Evolutionary conservation across 192 early-diverging fungal species (phyloP).

Genomic region (Rhizoclosmatium globosum): DNA sequence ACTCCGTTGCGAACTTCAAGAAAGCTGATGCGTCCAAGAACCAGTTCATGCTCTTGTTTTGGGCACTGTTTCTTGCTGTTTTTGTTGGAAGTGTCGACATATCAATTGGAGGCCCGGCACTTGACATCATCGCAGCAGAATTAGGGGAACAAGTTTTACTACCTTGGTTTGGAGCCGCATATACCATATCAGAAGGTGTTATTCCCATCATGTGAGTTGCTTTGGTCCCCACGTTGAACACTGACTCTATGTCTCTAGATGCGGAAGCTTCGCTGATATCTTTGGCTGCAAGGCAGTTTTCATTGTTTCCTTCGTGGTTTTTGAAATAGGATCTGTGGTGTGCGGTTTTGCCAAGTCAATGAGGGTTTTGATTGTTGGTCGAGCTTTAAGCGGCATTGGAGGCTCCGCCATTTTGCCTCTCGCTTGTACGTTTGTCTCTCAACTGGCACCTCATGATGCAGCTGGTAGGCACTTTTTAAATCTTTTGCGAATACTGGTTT

Average conservation of each 20-base stretch:
- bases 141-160: conserved; percentile 60
- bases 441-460: background rate
- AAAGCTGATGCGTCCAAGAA: too few species aligned
- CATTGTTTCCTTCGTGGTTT: conserved; percentile 73
- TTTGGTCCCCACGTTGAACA: background rate
- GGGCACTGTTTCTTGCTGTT: conserved; percentile 34
- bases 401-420: conserved; percentile 3
- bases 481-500: too few species aligned
- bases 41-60: background rate
- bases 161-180: conserved; percentile 75
- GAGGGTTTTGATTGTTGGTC: conserved; percentile 68
- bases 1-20: too few species aligned
- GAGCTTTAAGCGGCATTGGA: conserved; percentile 48
- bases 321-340: conserved; percentile 77
- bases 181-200: background rate
- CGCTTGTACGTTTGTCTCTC: background rate
- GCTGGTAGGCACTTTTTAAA: background rate
- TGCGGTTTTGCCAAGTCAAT: conserved; percentile 54
- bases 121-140: conserved; percentile 65
- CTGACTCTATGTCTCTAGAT: conserved; percentile 41
- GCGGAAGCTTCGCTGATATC: conserved; percentile 34
- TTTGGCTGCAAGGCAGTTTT: conserved; percentile 56
- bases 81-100: conserved; percentile 72
- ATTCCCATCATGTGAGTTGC: conserved; percentile 11
- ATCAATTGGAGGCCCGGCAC: conserved; percentile 75